Evolutionary conservation across 1,139 yeast genomes (phyloP).

Genomic region (Pichia sp.): DNA sequence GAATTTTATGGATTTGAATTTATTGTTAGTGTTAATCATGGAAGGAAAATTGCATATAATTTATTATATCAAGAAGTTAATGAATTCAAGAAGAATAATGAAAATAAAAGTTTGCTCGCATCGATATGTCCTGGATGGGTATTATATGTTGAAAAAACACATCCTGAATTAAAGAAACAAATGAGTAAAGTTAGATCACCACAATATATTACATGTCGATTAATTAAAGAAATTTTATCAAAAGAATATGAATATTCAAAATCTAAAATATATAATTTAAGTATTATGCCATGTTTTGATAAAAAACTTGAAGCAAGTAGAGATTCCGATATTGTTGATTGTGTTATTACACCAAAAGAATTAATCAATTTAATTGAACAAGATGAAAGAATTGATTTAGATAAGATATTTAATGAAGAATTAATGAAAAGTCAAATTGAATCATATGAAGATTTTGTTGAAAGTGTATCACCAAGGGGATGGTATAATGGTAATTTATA

Average conservation of each 20-base stretch:
- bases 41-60: conserved; percentile 65
- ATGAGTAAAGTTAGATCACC: conserved; percentile 73
- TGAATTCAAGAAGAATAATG: background rate
- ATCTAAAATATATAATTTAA: conserved; percentile 61
- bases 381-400: conserved; percentile 40
- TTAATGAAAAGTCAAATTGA: background rate
- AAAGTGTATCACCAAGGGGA: conserved; percentile 39
- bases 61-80: conserved; percentile 74
- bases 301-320: conserved; percentile 93
- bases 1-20: conserved; percentile 62
- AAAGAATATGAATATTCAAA: conserved; percentile 47
- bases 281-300: conserved; percentile 96
- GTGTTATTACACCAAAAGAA: conserved; percentile 90
- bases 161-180: conserved; percentile 67
- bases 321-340: conserved; percentile 64
- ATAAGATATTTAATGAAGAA: conserved; percentile 26
- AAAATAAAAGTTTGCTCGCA: background rate
- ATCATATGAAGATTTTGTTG: conserved; percentile 26
- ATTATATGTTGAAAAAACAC: conserved; percentile 90
- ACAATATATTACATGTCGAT: conserved; percentile 84
- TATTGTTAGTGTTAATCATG: conserved; percentile 80
- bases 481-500: conserved; percentile 56
- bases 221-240: conserved; percentile 75
- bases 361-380: conserved; percentile 57
- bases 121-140: conserved; percentile 93